Evolutionary conservation across 2,329 filamentous ascomycete species (phyloP), one percentile per base, ranked within the genome.

Genomic region (Trichoderma koningii): DNA sequence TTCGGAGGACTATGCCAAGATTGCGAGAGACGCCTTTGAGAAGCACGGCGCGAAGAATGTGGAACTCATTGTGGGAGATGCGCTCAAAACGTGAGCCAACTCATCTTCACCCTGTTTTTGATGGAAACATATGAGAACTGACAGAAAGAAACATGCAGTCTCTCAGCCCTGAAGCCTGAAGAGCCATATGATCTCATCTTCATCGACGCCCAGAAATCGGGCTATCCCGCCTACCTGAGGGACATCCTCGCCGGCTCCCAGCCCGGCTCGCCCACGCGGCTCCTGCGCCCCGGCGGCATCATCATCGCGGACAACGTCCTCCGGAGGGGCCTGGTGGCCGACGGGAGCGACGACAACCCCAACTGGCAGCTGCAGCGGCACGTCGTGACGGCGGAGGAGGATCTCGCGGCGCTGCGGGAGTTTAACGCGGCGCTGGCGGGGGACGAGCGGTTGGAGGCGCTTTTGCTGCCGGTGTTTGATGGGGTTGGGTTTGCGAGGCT

Each of bases 281-380:
- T 84, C 28, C 74, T 84, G 41, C 75, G 77, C 1, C 69, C 74
- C 7, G 79, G 78, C 15, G 82, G 81, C 3, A 70, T 84, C 56
- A 79, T 85, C 66, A 74, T 84, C 5, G 81, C 79, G 1, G 83
- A 85, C 71, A 85, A 85, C 64, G 76, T 81, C 55, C 76, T 85
- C 38, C 78, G 78, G 3, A 72, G 74, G 2, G 81, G 76, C 9
- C 73, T 82, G 6, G 78, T 84, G 3, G 81, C 79, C 7, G 73
- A 75, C 60, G 64, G 74, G 26, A 74, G 73, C 66, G 69, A 73
- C 12, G 74, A 74, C 14, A 79, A 80, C 67, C 78, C 78, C 44
- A 72, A 63, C 65, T 68, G 67, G 63, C 63, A 56, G 28, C 15
- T 56, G 23, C 68, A 63, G 44, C 62, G 23, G 47, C 66, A 64